Evolutionary conservation across 116 monocot genomes (phyloP).

Genomic region (Dioscorea cayenensis): DNA sequence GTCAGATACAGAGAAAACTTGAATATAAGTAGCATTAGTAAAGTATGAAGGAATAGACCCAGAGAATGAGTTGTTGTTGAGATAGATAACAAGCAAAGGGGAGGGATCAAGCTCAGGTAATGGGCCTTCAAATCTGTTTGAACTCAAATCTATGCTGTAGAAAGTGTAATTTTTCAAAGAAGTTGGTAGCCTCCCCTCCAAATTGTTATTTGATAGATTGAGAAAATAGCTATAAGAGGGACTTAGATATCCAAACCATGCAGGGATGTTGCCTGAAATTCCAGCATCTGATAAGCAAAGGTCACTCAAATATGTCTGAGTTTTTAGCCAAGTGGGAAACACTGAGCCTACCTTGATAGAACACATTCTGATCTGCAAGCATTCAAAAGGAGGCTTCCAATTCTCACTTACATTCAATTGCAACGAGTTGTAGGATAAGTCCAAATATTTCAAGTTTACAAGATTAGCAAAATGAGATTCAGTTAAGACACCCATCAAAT

Average conservation of each 20-base stretch:
- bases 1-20: not conserved
- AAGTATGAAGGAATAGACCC: not conserved
- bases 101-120: not conserved
- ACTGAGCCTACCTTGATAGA: not conserved
- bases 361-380: too few species aligned
- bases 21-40: too few species aligned
- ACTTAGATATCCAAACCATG: constrained; percentile 2
- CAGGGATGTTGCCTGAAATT: constrained; percentile 2
- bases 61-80: constrained; percentile 1
- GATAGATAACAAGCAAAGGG: not conserved
- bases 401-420: too few species aligned
- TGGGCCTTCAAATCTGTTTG: not conserved
- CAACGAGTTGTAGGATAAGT: too few species aligned
- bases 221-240: not conserved
- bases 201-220: not conserved
- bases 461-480: too few species aligned
- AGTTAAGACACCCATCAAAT: too few species aligned
- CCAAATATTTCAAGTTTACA: too few species aligned
- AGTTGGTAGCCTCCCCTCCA: not conserved
- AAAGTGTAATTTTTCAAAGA: not conserved
- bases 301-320: not conserved
- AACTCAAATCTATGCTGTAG: not conserved
- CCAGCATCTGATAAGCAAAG: not conserved
- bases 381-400: too few species aligned
- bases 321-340: constrained; percentile 1